Base-by-base conservation (phyloP, 176 grass and related monocot genomes). In the Elaeis guineensis region DNA sequence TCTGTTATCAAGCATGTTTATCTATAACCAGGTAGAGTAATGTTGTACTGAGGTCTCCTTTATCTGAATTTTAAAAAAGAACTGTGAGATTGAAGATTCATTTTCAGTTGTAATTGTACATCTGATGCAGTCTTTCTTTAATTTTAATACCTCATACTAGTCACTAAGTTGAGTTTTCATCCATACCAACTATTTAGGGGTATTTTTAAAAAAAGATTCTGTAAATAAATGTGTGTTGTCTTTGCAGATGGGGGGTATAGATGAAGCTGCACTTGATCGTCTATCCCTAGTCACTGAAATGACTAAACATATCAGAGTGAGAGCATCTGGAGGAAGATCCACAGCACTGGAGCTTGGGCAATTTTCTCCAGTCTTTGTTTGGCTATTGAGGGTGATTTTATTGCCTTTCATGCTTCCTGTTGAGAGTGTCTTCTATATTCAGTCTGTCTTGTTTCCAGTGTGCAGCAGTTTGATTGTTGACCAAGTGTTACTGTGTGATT, bases 281-380 rank as follows among this genome's bases (percentile, higher is more conserved):
- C 84, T 98, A 50, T 98, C 93, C 26, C 78, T 98, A 7, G 93
- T 98, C 48, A 98, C 93, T 3, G 93, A 98, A 81, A 98, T 98
- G 93, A 98, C 93, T 68, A 98, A 98, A 66, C 93, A 98, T 72
- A 98, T 98, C 60, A 78, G 87, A 54, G 84, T 98, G 49, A 85
- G 88, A 64, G 84, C 87, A 6, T 89, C 93, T 68, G 87, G 93
- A 70, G 93, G 93, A 66, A 85, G 67, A 78, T 85, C 93, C 16
- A 81, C 79, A 54, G 81, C 73, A 60, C 89, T 87, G 77, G 93
- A 98, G 57, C 79, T 98, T 66, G 87, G 87, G 20, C 87, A 98
- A 56, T 98, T 98, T 75, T 86, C 93, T 71, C 93, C 93, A 22
- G 81, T 92, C n/a, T 98, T 98, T 86, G 73, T 92, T 57, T 98